Evolutionary conservation across 1,284 basidiomycete genomes (phyloP), one percentile per base, ranked within the genome.

Genomic region (Omphalotus olearius): DNA sequence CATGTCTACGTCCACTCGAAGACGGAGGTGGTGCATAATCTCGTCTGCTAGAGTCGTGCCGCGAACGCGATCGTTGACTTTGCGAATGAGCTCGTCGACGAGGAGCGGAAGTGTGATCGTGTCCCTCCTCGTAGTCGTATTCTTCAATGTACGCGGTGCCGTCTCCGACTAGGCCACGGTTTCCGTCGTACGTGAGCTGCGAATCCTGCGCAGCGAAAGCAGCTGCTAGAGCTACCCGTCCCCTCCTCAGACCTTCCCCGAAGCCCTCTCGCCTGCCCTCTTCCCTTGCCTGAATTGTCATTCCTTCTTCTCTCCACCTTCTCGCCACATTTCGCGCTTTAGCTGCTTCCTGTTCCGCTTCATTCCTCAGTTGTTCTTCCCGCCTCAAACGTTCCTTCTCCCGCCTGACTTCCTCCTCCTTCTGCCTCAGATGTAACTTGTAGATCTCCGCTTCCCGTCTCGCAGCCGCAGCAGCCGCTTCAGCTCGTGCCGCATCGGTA

Each of bases 81-180:
- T 38, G 36, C n/a, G 44, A 46, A 20, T 45, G 39, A 3, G 18
- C 38, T 25, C 30, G 45, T 18, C 45, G 28, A 14, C 38, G 39
- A 23, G 37, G 10, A 30, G 28, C 35, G 30, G 30, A 13, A 10
- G 30, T 33, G 13, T 13, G 30, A 33, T 33, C 30, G 30, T 9
- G 9, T 9, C 30, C 33, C 38, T 39, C 23, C 10, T 25, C 51
- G 1, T 52, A 38, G 11, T 47, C 25, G 14, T 42, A 46, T 30
- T 52, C 51, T 35, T 52, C 51, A 30, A 52, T 52, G 36, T 52
- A 52, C 14, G 51, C 51, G 11, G 44, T 41, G 3, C 51, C 51
- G 42, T 52, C 51, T 4, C 51, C 51, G 11, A 47, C 45, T 25
- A 52, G 39, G 37, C 45, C 38, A 16, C 36, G 18, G 30, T 45